A percentile compares a stretch with the other conserved stretches of the same genome.
These are phyloP conservation scores for Magnusiomyces fungicola DNA, from an alignment of 1,139 yeast genomes.

Conservation along the genomic window DNA sequence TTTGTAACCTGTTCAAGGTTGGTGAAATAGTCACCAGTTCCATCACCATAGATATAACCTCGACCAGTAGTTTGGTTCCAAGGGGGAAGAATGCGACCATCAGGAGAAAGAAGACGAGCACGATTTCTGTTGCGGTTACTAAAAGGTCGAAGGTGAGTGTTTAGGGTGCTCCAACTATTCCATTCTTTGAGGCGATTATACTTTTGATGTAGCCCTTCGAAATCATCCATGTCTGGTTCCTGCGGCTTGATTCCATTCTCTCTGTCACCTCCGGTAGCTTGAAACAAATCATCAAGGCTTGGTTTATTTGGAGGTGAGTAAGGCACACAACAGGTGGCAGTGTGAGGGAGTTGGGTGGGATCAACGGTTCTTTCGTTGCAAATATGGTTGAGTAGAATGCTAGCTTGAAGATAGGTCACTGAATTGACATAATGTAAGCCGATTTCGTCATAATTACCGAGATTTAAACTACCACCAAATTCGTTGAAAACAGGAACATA, in stretches of 20 bases:
- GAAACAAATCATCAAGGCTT: too few relatives aligned
- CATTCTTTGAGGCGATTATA: neutral
- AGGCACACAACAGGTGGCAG: conserved; percentile 6
- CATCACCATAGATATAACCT: neutral
- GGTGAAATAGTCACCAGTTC: neutral
- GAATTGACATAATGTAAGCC: conserved; percentile 7
- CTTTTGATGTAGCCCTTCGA: too few relatives aligned
- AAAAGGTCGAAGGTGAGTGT: neutral
- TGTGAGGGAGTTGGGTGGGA: conserved; percentile 1
- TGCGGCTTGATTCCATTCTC: too few relatives aligned
- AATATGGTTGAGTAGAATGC: conserved; percentile 5
- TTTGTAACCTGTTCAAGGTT: too few relatives aligned
- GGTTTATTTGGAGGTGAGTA: too few relatives aligned
- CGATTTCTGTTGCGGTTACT: neutral
- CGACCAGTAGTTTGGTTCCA: neutral
- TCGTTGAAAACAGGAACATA: conserved; percentile 9
- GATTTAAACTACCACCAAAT: conserved; percentile 1
- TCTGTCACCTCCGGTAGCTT: too few relatives aligned
- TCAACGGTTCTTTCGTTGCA: conserved; percentile 4
- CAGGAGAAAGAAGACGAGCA: neutral
- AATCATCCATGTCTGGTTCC: too few relatives aligned
- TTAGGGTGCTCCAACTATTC: neutral
- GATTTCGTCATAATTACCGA: conserved; percentile 3
- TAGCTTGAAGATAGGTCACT: neutral
- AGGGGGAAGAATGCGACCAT: neutral